A percentile compares a stretch with the other conserved stretches of the same genome.
phyloP scores from a whole-genome alignment of 2,329 filamentous ascomycete species.

The Aspergillus versicolor region DNA sequence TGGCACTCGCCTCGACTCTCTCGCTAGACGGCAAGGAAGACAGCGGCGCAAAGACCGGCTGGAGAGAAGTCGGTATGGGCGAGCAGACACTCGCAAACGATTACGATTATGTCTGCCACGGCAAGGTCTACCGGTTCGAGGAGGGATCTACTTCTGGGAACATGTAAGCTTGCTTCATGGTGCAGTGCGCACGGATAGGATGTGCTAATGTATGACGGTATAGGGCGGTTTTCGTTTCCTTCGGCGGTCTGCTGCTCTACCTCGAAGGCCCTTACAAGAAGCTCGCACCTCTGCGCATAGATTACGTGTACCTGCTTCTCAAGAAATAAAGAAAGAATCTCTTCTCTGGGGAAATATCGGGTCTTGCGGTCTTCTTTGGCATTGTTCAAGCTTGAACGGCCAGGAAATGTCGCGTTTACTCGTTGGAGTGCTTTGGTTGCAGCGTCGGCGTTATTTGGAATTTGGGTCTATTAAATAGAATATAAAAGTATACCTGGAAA shows the following conservation, averaged over 20 bases:
- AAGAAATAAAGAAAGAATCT: constrained; percentile 67
- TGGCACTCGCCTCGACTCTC: constrained; percentile 82
- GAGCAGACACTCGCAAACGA: constrained; percentile 56
- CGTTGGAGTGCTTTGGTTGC: constrained; percentile 31
- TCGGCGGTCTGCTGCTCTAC: constrained; percentile 86
- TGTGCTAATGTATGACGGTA: constrained; percentile 25
- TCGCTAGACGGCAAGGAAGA: constrained; percentile 84
- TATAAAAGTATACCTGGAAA: constrained; percentile 19
- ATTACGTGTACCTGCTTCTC: constrained; percentile 87
- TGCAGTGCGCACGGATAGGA: not conserved
- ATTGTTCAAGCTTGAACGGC: not conserved
- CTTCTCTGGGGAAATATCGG: not conserved
- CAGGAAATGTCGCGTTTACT: constrained; percentile 26
- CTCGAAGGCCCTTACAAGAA: constrained; percentile 95
- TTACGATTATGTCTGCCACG: constrained; percentile 53
- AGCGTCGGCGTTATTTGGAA: constrained; percentile 44
- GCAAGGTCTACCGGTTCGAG: constrained; percentile 54
- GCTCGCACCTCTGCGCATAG: constrained; percentile 84
- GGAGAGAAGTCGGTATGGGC: constrained; percentile 68
- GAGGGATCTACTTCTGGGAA: constrained; percentile 67
- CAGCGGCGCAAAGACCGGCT: constrained; percentile 60
- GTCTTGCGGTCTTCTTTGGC: not conserved
- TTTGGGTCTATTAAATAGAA: constrained; percentile 37
- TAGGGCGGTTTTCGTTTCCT: constrained; percentile 92
- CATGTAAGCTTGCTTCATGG: constrained; percentile 63